Percentiles rank a stretch among this genome's conserved stretches.
Evolutionary conservation across 768 basidiomycete species (phyloP).

Genomic region (Daedaleopsis sinensis): DNA sequence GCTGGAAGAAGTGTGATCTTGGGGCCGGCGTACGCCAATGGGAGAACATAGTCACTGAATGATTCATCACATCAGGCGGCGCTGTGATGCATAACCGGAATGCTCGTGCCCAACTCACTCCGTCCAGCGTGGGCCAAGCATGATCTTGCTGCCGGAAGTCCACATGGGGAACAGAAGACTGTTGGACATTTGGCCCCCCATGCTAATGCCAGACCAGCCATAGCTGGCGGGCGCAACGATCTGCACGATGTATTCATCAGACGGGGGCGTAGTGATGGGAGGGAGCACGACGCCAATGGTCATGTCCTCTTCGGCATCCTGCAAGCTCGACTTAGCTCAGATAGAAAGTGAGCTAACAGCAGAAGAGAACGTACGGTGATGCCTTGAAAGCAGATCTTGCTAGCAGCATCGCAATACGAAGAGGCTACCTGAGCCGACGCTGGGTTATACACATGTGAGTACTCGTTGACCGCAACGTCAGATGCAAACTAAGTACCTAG

Average conservation of each 20-base stretch:
- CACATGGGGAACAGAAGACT: conserved; percentile 33
- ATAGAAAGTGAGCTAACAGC: too few species aligned
- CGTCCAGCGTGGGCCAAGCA: conserved; percentile 31
- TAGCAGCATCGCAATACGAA: conserved; percentile 26
- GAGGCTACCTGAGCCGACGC: conserved; percentile 23
- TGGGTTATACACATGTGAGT: background rate
- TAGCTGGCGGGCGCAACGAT: conserved; percentile 28
- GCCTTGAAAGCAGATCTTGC: conserved; percentile 27
- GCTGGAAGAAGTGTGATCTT: conserved; percentile 29
- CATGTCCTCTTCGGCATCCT: conserved; percentile 28
- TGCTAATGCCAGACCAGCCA: conserved; percentile 32
- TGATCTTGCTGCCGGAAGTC: conserved; percentile 26
- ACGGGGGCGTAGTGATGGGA: conserved; percentile 23
- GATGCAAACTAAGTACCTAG: conserved; percentile 9
- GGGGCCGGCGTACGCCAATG: conserved; percentile 27
- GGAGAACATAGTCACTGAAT: conserved; percentile 31
- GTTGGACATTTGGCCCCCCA: conserved; percentile 32
- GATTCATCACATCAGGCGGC: background rate
- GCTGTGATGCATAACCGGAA: background rate
- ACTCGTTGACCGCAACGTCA: background rate
- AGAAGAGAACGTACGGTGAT: conserved; percentile 15
- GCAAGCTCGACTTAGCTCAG: background rate
- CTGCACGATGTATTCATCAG: conserved; percentile 31
- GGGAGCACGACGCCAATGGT: conserved; percentile 31
- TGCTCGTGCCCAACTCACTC: conserved; percentile 18